Base-by-base conservation (phyloP, 225 moss, liverwort and hornwort species). In the Marchantia polymorpha region DNA sequence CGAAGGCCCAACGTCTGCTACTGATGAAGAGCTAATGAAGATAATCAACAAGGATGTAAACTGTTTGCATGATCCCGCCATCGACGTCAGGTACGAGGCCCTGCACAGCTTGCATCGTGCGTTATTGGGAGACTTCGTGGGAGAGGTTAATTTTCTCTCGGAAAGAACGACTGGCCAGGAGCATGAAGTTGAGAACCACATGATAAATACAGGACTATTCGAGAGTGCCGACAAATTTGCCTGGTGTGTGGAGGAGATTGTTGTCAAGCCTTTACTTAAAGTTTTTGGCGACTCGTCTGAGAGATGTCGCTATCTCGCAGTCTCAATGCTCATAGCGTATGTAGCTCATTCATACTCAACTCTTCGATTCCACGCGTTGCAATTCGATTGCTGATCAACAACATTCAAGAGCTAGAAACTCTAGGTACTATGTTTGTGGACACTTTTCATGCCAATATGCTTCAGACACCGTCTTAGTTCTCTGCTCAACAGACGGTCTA, bases 181-280 rank as follows among this genome's bases (percentile, higher is more conserved):
- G 15, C 12, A 53, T 3, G 73, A 30, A 11, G 56, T 27, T 48
- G 82, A 73, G 51, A 66, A 55, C 76, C 69, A 79, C 64, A 82
- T 69, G 75, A 25, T 12, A 0, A 30, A 75, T 48, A 76, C 69
- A 64, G 84, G 83, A 17, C 49, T 87, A 60, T 82, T 87, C 23
- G 84, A 82, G 10, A 78, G 74, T n/a, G 70, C 52, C 0, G 77
- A 91, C 61, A 91, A 82, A 64, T 88, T 93, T 80, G 82, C 84
- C 8, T 93, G 93, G 89, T 91, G 91, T 74, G 89, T 92, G 3
- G 93, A 94, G 84, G 94, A 94, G 63, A 54, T 92, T 66, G 87
- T 90, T 30, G 89, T 90, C 64, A 94, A 94, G 76, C 86, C 94
- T 73, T 77, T 97, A 63, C 78, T 97, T 63, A 87, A 93, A 64